Conservation (phyloP, 108 stramenopile species). For the Cyclotella kingstonii region DNA sequence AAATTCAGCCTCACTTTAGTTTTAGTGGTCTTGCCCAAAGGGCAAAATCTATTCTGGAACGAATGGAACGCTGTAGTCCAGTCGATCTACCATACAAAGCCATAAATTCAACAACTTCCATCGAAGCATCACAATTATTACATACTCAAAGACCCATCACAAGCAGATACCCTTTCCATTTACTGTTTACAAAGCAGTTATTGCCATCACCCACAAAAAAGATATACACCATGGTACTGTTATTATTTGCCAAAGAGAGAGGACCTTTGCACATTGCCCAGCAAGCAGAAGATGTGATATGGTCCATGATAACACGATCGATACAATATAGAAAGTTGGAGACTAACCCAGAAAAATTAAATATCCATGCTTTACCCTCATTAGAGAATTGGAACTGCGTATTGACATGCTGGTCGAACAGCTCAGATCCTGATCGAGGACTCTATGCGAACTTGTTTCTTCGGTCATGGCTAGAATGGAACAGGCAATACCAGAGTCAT, state of each 20-base stretch:
- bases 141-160: neutral
- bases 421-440: constrained; percentile 25
- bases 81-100: constrained; percentile 1
- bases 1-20: neutral
- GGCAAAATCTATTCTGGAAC: constrained; percentile 25
- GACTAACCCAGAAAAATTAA: neutral
- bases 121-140: neutral
- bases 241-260: constrained; percentile 22
- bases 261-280: constrained; percentile 15
- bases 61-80: constrained; percentile 36
- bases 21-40: constrained; percentile 29
- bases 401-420: constrained; percentile 35
- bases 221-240: constrained; percentile 37
- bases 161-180: neutral
- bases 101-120: neutral
- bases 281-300: constrained; percentile 36
- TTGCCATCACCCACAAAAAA: constrained; percentile 14
- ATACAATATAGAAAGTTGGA: constrained; percentile 3
- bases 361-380: constrained; percentile 14
- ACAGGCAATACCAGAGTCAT: neutral
- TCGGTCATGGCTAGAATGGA: constrained; percentile 30
- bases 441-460: constrained; percentile 27
- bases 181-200: constrained; percentile 7
- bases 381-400: constrained; percentile 39
- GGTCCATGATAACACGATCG: constrained; percentile 30